These are phyloP conservation scores for Secale cereale DNA, from an alignment of 176 grass and related monocot genomes.

Conservation along the genomic window DNA sequence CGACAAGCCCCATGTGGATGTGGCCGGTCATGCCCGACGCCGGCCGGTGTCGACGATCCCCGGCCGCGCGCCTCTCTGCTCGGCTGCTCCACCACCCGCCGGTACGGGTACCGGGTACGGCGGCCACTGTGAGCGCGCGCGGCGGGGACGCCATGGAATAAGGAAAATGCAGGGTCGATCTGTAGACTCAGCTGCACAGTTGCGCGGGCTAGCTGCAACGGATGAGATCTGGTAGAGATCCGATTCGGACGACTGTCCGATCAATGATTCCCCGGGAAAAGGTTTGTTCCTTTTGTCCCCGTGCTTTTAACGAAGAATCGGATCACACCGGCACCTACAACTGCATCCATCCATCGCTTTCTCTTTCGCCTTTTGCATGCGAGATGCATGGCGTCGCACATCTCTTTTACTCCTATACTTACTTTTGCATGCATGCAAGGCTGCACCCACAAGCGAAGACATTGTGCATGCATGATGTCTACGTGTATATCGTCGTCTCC, in stretches of 20 bases:
- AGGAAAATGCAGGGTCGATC: neutral
- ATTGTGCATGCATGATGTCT: neutral
- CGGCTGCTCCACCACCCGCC: neutral
- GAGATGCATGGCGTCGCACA: neutral
- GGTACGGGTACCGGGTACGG: neutral
- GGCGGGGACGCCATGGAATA: neutral
- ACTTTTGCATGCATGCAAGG: neutral
- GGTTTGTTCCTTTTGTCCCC: neutral
- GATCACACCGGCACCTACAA: too few relatives aligned
- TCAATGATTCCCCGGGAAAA: neutral
- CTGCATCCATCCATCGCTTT: neutral
- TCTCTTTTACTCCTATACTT: too few relatives aligned
- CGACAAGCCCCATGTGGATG: neutral
- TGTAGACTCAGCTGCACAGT: neutral
- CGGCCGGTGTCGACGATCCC: neutral
- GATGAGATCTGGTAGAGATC: neutral
- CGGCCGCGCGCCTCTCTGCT: too few relatives aligned
- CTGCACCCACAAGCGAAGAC: neutral
- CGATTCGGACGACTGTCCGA: neutral
- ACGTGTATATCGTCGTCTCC: too few relatives aligned
- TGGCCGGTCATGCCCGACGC: neutral
- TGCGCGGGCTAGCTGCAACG: neutral
- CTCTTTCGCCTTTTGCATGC: neutral
- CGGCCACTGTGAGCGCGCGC: neutral
- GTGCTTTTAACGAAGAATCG: neutral